Conservation (phyloP, 768 basidiomycete genomes). For the Crassisporium funariophilum region DNA sequence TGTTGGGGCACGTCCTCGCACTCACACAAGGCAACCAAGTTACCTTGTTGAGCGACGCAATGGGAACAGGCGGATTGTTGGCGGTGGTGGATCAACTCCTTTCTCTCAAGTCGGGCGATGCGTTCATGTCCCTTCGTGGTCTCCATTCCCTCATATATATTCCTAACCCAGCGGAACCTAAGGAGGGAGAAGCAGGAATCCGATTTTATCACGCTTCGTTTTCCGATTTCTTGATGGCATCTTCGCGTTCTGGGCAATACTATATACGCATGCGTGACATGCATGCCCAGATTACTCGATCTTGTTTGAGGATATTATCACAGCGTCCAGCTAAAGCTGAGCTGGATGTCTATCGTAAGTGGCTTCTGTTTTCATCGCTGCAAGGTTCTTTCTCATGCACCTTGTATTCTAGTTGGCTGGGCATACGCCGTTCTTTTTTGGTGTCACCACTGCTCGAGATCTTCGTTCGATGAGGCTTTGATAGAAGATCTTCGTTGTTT, state of each 20-base stretch:
- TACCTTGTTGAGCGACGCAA: no score
- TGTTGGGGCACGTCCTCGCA: slow-evolving; percentile 1
- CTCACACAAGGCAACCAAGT: background rate
- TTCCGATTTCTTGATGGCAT: no score
- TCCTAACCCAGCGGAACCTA: background rate
- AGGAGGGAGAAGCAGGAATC: background rate
- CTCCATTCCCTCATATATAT: slow-evolving; percentile 1
- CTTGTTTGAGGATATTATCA: no score
- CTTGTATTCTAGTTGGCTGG: slow-evolving; percentile 1
- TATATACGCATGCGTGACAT: no score
- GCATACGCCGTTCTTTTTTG: background rate
- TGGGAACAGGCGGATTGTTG: background rate
- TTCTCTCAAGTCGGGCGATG: background rate
- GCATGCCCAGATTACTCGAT: no score
- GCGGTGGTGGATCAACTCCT: background rate
- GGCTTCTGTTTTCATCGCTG: no score
- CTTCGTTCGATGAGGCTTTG: background rate
- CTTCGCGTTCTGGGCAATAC: no score
- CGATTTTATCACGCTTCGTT: background rate
- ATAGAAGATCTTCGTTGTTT: background rate
- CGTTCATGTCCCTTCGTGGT: background rate
- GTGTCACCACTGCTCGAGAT: background rate
- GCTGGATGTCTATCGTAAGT: no score
- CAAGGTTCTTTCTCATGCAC: no score
- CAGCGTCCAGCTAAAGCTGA: no score